Evolutionary conservation across 1,284 basidiomycete species (phyloP).

Genomic region (Ustilago sp.): DNA sequence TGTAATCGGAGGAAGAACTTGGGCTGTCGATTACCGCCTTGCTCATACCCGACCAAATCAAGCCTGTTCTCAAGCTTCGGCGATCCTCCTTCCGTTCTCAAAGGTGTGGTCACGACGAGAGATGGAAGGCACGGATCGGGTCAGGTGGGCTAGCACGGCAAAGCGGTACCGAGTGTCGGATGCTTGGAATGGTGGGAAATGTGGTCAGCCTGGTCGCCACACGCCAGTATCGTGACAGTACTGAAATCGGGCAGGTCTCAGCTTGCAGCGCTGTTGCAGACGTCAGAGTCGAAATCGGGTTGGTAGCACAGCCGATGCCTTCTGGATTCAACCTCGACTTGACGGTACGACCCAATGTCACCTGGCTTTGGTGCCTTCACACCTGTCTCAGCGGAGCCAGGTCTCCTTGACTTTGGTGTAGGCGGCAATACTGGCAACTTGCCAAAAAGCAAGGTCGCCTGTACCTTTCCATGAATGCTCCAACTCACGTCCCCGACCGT

Average conservation of each 20-base stretch:
- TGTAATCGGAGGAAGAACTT: neutral
- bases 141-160: conserved; percentile 1
- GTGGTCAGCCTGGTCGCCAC: neutral
- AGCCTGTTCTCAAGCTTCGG: conserved; percentile 1
- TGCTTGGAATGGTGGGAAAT: conserved; percentile 10
- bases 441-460: too few relatives aligned
- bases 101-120: neutral
- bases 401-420: too few relatives aligned
- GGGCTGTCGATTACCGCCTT: conserved; percentile 10
- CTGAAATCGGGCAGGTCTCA: neutral
- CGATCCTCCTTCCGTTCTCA: neutral
- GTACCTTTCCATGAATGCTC: neutral
- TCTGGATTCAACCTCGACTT: too few relatives aligned
- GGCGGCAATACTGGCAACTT: too few relatives aligned
- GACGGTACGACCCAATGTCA: too few relatives aligned
- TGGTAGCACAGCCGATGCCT: too few relatives aligned
- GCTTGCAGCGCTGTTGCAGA: too few relatives aligned
- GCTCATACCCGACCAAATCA: neutral
- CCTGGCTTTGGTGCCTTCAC: too few relatives aligned
- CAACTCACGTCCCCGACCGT: neutral
- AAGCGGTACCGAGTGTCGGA: neutral
- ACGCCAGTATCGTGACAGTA: neutral
- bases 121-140: conserved; percentile 1
- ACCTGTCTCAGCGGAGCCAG: too few relatives aligned
- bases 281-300: neutral